Evolutionary conservation across 2,329 filamentous ascomycete genomes (phyloP).

Genomic region (Neofusicoccum parvum): DNA sequence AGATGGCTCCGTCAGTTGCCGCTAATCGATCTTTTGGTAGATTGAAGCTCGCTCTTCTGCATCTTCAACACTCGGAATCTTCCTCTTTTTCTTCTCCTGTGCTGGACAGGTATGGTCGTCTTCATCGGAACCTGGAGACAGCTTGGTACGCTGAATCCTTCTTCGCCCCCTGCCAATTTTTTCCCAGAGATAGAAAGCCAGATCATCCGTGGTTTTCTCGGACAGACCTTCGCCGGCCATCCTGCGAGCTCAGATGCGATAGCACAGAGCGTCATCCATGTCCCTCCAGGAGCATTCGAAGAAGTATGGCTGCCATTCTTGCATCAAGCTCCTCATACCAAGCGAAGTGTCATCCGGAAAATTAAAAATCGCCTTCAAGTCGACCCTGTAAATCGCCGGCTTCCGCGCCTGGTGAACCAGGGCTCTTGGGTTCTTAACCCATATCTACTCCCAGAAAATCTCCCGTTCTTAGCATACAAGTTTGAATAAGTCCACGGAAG

Average conservation of each 20-base stretch:
- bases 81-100: too few relatives aligned
- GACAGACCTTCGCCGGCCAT: neutral
- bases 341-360: neutral
- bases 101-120: too few relatives aligned
- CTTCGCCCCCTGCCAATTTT: too few relatives aligned
- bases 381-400: neutral
- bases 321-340: neutral
- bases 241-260: neutral
- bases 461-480: neutral
- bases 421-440: neutral
- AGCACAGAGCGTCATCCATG: neutral
- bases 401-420: neutral
- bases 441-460: neutral
- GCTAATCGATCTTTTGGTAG: too few relatives aligned
- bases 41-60: too few relatives aligned
- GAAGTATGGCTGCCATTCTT: neutral
- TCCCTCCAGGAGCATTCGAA: neutral
- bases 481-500: neutral
- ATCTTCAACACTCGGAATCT: too few relatives aligned
- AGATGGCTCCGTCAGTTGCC: too few relatives aligned
- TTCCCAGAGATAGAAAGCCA: too few relatives aligned
- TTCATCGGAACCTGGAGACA: too few relatives aligned
- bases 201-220: too few relatives aligned
- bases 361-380: neutral
- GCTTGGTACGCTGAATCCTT: too few relatives aligned